Percentiles rank a stretch among this genome's conserved stretches.
These are phyloP conservation scores for Coelastrella sp. DNA, from an alignment of 139 green algal species.

Conservation along the genomic window DNA sequence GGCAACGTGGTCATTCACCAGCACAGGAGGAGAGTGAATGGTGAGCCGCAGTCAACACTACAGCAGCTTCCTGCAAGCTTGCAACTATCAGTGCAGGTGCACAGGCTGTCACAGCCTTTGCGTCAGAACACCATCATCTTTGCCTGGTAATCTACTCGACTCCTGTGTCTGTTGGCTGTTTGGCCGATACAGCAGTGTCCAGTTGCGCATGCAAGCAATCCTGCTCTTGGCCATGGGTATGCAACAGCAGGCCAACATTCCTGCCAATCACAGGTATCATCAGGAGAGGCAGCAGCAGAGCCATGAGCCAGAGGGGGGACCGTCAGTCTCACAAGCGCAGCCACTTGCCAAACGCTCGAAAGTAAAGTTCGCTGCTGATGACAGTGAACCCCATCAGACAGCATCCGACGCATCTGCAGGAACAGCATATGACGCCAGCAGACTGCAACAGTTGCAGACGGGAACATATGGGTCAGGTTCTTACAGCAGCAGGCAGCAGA, in stretches of 20 bases:
- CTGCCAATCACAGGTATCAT: background rate
- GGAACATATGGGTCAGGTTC: background rate
- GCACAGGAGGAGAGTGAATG: too few relatives aligned
- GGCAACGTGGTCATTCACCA: background rate
- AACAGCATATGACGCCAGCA: background rate
- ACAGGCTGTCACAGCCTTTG: too few relatives aligned
- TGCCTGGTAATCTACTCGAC: too few relatives aligned
- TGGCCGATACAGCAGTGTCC: background rate
- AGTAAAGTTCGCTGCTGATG: background rate
- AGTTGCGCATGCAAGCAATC: background rate
- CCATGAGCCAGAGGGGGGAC: background rate
- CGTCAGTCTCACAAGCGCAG: background rate
- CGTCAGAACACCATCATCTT: too few relatives aligned
- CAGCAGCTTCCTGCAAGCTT: too few relatives aligned
- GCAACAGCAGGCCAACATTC: too few relatives aligned
- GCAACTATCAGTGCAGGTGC: too few relatives aligned
- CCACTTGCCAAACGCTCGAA: background rate
- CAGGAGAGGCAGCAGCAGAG: slow-evolving; percentile 16
- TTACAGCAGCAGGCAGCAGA: too few relatives aligned
- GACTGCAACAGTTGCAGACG: background rate
- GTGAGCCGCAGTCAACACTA: too few relatives aligned
- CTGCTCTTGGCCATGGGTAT: too few relatives aligned
- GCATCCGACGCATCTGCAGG: background rate
- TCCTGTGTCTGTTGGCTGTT: too few relatives aligned
- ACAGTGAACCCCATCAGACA: background rate